phyloP scores from a whole-genome alignment of 2,329 filamentous ascomycete genomes.

The Phaeoacremonium minimum region DNA sequence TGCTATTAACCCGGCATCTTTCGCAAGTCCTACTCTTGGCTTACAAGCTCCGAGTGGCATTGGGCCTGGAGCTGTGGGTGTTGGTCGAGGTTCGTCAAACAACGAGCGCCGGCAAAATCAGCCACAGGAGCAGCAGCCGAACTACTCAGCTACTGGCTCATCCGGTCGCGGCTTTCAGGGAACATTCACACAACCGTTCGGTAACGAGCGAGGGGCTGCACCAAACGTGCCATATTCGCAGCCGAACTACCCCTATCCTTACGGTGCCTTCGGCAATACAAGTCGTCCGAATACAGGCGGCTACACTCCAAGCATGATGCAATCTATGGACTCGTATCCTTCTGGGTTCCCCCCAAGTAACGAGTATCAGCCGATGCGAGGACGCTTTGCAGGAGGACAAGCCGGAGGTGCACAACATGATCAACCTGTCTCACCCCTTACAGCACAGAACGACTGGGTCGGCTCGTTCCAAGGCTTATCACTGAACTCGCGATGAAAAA shows the following conservation, averaged over 20 bases:
- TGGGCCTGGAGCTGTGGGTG: constrained; percentile 61
- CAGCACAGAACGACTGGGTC: constrained; percentile 55
- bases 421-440: constrained; percentile 35
- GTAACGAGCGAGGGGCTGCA: constrained; percentile 33
- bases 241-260: constrained; percentile 34
- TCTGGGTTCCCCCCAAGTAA: constrained; percentile 33
- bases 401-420: constrained; percentile 25
- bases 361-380: constrained; percentile 43
- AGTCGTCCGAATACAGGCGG: constrained; percentile 29
- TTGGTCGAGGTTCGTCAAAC: constrained; percentile 40
- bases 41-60: constrained; percentile 66
- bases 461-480: constrained; percentile 67
- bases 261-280: constrained; percentile 36
- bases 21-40: constrained; percentile 73
- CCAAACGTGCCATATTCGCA: constrained; percentile 32
- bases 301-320: constrained; percentile 34
- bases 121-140: constrained; percentile 30
- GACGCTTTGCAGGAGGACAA: constrained; percentile 39
- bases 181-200: constrained; percentile 35
- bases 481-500: constrained; percentile 54
- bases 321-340: constrained; percentile 35
- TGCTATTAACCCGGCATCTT: constrained; percentile 95
- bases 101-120: constrained; percentile 46
- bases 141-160: constrained; percentile 29
- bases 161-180: constrained; percentile 35